Percentiles rank a stretch among this genome's conserved stretches.
phyloP scores from a whole-genome alignment of 768 basidiomycete genomes.

The Pleurotus pulmonarius region DNA sequence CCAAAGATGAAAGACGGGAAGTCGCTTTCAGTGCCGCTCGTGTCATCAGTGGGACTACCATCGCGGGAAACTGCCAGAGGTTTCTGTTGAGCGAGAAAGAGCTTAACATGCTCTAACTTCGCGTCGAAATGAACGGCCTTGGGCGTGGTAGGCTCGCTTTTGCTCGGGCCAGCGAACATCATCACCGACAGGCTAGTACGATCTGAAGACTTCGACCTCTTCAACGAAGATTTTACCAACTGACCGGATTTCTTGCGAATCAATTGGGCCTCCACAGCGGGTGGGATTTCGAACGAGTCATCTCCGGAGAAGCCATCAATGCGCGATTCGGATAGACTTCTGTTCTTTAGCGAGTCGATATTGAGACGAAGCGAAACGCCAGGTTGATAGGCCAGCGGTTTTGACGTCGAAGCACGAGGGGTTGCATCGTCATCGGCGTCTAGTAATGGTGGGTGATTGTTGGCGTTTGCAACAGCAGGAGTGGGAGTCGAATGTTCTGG shows the following conservation, averaged over 20 bases:
- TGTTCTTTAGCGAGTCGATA: constrained; percentile 20
- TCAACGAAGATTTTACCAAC: constrained; percentile 88
- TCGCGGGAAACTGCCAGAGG: constrained; percentile 90
- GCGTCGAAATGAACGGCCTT: constrained; percentile 93
- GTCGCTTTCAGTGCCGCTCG: constrained; percentile 75
- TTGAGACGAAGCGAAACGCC: constrained; percentile 33
- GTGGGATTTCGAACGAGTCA: constrained; percentile 20
- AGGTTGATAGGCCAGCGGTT: constrained; percentile 35
- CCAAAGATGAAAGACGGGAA: constrained; percentile 70
- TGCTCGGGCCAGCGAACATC: constrained; percentile 42
- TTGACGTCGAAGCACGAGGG: constrained; percentile 21
- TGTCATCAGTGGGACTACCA: constrained; percentile 83
- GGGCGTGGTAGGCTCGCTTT: constrained; percentile 72
- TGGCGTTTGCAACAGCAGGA: constrained; percentile 25
- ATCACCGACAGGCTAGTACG: constrained; percentile 50
- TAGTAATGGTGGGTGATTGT: constrained; percentile 7
- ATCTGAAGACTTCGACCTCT: constrained; percentile 56
- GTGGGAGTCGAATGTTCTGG: constrained; percentile 43
- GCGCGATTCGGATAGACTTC: constrained; percentile 27
- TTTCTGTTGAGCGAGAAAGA: constrained; percentile 93
- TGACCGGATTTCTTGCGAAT: constrained; percentile 94
- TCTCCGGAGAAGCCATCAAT: constrained; percentile 9
- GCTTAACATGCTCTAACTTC: constrained; percentile 89
- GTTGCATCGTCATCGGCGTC: constrained; percentile 20
- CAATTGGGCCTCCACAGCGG: constrained; percentile 37